Evolutionary conservation across 352 stramenopile genomes (phyloP).

Genomic region (Globisporangium carolinianum): DNA sequence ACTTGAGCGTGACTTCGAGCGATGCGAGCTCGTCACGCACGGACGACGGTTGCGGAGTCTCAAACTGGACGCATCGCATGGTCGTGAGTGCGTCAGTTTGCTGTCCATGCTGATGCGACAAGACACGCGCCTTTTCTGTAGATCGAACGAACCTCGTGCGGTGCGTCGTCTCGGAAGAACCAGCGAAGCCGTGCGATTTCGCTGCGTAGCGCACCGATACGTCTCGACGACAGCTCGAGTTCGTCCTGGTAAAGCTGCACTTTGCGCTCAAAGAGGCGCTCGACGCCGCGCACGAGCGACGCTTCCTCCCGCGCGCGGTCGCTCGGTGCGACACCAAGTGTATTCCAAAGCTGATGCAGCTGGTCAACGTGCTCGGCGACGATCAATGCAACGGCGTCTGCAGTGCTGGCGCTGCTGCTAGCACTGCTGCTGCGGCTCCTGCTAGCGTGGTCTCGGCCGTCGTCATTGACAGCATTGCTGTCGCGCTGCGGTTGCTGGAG

Average conservation of each 20-base stretch:
- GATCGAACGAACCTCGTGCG: slow-evolving; percentile 7
- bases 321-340: slow-evolving; percentile 19
- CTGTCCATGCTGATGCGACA: too few species aligned
- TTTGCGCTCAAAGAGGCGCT: slow-evolving; percentile 3
- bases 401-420: neutral
- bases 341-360: slow-evolving; percentile 25
- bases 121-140: too few species aligned
- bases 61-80: slow-evolving; percentile 5
- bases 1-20: slow-evolving; percentile 33
- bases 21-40: slow-evolving; percentile 25
- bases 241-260: slow-evolving; percentile 14
- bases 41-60: slow-evolving; percentile 2
- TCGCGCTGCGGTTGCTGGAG: neutral
- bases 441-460: neutral
- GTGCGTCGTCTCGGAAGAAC: slow-evolving; percentile 25
- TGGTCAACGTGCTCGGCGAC: slow-evolving; percentile 9
- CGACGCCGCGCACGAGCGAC: slow-evolving; percentile 3
- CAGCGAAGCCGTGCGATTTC: slow-evolving; percentile 28
- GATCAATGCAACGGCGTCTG: neutral
- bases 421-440: neutral
- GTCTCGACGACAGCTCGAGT: slow-evolving; percentile 16
- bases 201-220: slow-evolving; percentile 17
- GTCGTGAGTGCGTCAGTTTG: too few species aligned
- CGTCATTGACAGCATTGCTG: neutral
- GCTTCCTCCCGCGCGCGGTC: slow-evolving; percentile 27